Evolutionary conservation across 306 rosid species (phyloP), one percentile per base, ranked within the genome.

Genomic region (Acmispon strigosus): DNA sequence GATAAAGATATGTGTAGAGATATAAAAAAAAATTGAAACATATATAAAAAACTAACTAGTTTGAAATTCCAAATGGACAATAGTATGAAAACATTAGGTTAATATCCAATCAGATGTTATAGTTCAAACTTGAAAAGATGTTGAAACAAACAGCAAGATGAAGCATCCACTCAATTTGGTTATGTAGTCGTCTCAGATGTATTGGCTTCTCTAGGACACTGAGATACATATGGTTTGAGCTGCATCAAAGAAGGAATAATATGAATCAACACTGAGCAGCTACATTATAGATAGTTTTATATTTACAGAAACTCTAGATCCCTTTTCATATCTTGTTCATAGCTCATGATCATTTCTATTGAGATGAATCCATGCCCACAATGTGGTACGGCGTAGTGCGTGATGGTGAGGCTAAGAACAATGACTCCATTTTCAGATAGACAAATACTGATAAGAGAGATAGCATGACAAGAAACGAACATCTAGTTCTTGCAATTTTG

Each of bases 191-290:
- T 39, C 11, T 77, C 83, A 0, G 81, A 48, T 19, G 83, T 49
- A 4, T 64, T 50, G 56, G 45, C 27, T 60, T 65, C 83, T 73
- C 29, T n/a, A 22, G 88, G 82, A 57, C 88, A 78, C 73, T 84
- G 88, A 53, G 88, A 78, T 39, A 84, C 88, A 15, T 84, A 84
- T 50, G 88, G 84, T 59, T 81, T 84, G 53, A 84, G 86, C 86
- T 84, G 85, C 75, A 67, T 12, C 44, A 24, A 43, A 68, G 44
- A 44, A 39, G 7, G 49, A 36, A 49, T 15, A 10, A 39, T 27
- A 66, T 13, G 45, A 50, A 76, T 67, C 60, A 78, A 61, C 47
- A 67, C 17, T 41, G 19, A 34, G 2, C 45, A 32, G 47, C 51
- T 24, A 36, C 11, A 44, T 29, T 47, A 24, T 13, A 19, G 17